A percentile compares a stretch with the other conserved stretches of the same genome.
Conservation (phyloP, 75 land plant genomes). For the Pinus taeda region DNA sequence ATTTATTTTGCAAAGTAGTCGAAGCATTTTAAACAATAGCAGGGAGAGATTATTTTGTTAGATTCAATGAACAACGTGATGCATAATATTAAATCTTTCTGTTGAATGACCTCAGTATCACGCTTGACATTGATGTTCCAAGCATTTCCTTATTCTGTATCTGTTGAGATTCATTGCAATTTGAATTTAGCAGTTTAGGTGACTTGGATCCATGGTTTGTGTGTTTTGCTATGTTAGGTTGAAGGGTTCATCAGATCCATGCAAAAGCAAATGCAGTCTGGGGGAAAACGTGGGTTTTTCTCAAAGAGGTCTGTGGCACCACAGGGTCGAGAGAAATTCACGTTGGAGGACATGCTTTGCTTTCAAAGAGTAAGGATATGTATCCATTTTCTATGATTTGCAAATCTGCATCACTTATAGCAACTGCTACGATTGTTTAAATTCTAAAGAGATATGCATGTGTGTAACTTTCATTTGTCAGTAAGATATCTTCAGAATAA, state of each 20-base stretch:
- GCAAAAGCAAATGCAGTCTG: constrained; percentile 87
- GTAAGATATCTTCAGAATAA: background rate
- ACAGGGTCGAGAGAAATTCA: constrained; percentile 84
- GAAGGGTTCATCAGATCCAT: constrained; percentile 82
- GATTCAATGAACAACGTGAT: background rate
- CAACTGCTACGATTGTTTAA: background rate
- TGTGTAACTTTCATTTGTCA: background rate
- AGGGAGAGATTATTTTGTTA: background rate
- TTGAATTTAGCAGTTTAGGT: background rate
- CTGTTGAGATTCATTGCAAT: constrained; percentile 4
- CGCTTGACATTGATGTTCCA: background rate
- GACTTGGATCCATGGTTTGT: background rate
- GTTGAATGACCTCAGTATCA: background rate
- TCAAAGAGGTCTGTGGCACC: constrained; percentile 75
- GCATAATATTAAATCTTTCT: background rate
- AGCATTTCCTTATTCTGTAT: background rate
- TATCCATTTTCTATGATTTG: background rate
- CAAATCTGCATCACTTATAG: background rate
- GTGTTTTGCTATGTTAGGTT: constrained; percentile 42
- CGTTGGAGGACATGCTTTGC: constrained; percentile 93
- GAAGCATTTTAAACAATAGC: background rate
- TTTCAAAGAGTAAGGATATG: constrained; percentile 74
- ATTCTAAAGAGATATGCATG: background rate
- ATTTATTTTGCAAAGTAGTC: constrained; percentile 6
- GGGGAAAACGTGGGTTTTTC: constrained; percentile 90